A percentile compares a stretch with the other conserved stretches of the same genome.
Conservation (phyloP, 2,329 filamentous ascomycete species). For the Chaetomiaceae sp. region DNA sequence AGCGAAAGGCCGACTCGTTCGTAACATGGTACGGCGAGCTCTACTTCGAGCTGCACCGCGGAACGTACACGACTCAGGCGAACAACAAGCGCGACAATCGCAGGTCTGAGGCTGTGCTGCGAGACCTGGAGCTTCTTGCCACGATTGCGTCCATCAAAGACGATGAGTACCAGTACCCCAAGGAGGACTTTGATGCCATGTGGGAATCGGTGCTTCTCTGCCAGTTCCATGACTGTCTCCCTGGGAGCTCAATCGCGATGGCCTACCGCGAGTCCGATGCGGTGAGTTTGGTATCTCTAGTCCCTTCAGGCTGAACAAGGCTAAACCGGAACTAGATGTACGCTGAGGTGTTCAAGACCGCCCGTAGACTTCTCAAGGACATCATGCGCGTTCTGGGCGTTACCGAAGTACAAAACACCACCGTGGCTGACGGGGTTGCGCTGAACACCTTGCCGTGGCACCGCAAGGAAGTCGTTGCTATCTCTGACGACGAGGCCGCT, state of each 20-base stretch:
- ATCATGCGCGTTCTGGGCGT: conserved; percentile 64
- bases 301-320: not conserved
- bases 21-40: conserved; percentile 97
- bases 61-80: conserved; percentile 93
- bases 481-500: conserved; percentile 48
- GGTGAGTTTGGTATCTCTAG: conserved; percentile 36
- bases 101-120: conserved; percentile 74
- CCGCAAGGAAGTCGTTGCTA: conserved; percentile 65
- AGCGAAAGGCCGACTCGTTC: conserved; percentile 71
- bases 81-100: conserved; percentile 97
- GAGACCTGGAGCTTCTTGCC: conserved; percentile 81
- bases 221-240: conserved; percentile 96
- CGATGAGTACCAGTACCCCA: conserved; percentile 78
- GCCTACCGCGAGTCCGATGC: conserved; percentile 94
- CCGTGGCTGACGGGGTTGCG: conserved; percentile 49
- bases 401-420: conserved; percentile 35
- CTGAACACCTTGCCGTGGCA: conserved; percentile 87
- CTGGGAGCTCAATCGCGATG: conserved; percentile 94
- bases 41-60: conserved; percentile 95
- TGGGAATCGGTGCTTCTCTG: conserved; percentile 90
- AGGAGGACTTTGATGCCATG: conserved; percentile 88
- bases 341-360: conserved; percentile 71
- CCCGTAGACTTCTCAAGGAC: conserved; percentile 63
- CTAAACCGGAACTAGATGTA: conserved; percentile 55
- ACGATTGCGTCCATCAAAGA: conserved; percentile 75